These are phyloP conservation scores for Cryptococcus maquisensis DNA, from an alignment of 1,284 basidiomycete species.

Conservation along the genomic window DNA sequence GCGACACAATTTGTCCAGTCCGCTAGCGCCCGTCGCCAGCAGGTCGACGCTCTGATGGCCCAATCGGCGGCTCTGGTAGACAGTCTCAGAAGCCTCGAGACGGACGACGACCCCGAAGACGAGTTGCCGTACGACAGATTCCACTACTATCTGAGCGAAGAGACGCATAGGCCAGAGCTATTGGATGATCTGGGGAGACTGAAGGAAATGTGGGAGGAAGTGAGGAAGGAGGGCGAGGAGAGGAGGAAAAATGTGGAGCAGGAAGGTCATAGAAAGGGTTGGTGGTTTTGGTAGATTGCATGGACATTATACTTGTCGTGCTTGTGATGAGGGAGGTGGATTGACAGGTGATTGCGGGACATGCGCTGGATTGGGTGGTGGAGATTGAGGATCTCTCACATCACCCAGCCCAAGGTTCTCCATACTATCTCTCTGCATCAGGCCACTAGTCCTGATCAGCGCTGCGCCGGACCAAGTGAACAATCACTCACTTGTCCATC, in stretches of 20 bases:
- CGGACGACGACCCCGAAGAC: slow-evolving; percentile 14
- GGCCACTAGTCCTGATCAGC: slow-evolving; percentile 55
- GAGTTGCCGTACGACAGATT: slow-evolving; percentile 27
- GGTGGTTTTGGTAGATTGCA: slow-evolving; percentile 9
- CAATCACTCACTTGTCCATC: slow-evolving; percentile 74
- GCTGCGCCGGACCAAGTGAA: neutral
- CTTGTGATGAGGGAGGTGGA: too few relatives aligned
- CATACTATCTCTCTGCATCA: slow-evolving; percentile 88
- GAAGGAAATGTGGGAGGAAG: slow-evolving; percentile 32
- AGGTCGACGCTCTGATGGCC: slow-evolving; percentile 16
- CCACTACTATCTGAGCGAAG: slow-evolving; percentile 36
- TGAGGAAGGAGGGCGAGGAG: slow-evolving; percentile 19
- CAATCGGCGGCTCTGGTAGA: slow-evolving; percentile 13
- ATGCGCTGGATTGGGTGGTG: neutral
- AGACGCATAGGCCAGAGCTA: slow-evolving; percentile 35
- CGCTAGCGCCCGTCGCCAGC: slow-evolving; percentile 12
- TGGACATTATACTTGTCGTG: neutral
- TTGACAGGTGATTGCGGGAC: neutral
- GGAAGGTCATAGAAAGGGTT: slow-evolving; percentile 5
- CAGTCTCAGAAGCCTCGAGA: slow-evolving; percentile 12
- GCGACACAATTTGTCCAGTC: slow-evolving; percentile 25
- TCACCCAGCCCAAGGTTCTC: slow-evolving; percentile 71
- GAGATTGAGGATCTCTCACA: slow-evolving; percentile 22
- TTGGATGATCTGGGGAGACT: slow-evolving; percentile 29
- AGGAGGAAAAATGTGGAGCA: slow-evolving; percentile 10